Percentiles rank a stretch among this genome's conserved stretches.
phyloP scores from a whole-genome alignment of 1,284 basidiomycete species.

The Phlebopus sp. region DNA sequence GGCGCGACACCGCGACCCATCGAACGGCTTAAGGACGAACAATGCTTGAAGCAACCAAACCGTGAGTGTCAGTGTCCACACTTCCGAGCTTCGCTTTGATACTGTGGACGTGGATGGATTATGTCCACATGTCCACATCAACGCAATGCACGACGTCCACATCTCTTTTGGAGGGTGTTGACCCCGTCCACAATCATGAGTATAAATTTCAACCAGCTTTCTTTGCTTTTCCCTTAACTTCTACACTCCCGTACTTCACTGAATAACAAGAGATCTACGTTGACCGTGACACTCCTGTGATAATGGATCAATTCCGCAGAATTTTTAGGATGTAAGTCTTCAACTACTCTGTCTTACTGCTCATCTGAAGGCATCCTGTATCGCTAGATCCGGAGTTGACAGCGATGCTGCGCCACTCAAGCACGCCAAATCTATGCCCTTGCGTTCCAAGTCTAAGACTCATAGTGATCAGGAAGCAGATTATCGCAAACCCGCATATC shows the following conservation, averaged over 20 bases:
- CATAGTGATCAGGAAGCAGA: not conserved
- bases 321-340: constrained; percentile 7
- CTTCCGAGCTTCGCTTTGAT: too few species aligned
- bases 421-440: constrained; percentile 11
- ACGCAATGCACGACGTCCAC: not conserved
- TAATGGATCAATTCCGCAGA: constrained; percentile 9
- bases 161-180: not conserved
- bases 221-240: not conserved
- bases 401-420: constrained; percentile 1
- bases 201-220: not conserved
- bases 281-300: not conserved
- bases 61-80: too few species aligned
- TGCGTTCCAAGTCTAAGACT: not conserved
- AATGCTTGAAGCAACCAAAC: too few species aligned
- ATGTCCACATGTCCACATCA: not conserved
- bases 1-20: too few species aligned
- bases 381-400: constrained; percentile 1
- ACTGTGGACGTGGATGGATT: too few species aligned
- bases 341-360: not conserved
- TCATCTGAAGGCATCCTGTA: not conserved
- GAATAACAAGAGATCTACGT: not conserved
- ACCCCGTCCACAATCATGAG: not conserved
- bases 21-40: too few species aligned
- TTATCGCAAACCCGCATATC: constrained; percentile 5
- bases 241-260: not conserved